A percentile compares a stretch with the other conserved stretches of the same genome.
Conservation (phyloP, 2,329 filamentous ascomycete species). For the Cercospora sp. region DNA sequence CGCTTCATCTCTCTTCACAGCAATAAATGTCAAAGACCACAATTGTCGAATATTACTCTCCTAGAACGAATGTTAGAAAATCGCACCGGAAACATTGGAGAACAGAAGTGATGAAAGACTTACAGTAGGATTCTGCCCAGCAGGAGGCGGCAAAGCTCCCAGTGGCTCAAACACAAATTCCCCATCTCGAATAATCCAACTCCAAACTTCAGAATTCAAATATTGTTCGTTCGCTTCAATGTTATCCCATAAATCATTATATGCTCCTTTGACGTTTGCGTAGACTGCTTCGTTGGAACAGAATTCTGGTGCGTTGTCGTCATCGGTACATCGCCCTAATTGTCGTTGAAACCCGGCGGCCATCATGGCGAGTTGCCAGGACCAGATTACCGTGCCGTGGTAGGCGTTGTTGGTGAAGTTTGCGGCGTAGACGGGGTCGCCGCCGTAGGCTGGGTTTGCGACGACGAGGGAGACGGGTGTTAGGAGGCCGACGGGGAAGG, state of each 20-base stretch:
- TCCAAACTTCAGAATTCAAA: slow-evolving; percentile 63
- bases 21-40: slow-evolving; percentile 60
- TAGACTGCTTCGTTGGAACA: slow-evolving; percentile 51
- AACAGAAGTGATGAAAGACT: neutral
- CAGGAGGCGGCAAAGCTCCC: slow-evolving; percentile 44
- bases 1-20: slow-evolving; percentile 44
- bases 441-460: slow-evolving; percentile 61
- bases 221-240: slow-evolving; percentile 57
- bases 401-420: slow-evolving; percentile 61
- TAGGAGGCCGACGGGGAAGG: slow-evolving; percentile 60
- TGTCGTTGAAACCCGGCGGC: slow-evolving; percentile 60
- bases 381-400: slow-evolving; percentile 66
- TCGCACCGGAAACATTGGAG: too few species aligned
- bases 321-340: slow-evolving; percentile 52
- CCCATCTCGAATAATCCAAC: slow-evolving; percentile 55
- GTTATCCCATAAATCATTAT: slow-evolving; percentile 60
- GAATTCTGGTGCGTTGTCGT: slow-evolving; percentile 47
- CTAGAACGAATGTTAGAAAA: neutral
- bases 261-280: slow-evolving; percentile 49
- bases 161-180: slow-evolving; percentile 53
- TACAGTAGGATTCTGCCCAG: slow-evolving; percentile 1
- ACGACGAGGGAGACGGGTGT: slow-evolving; percentile 59
- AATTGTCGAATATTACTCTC: slow-evolving; percentile 44
- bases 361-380: slow-evolving; percentile 66
- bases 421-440: slow-evolving; percentile 47